Conservation (phyloP, 2,329 filamentous ascomycete genomes). For the Alternaria dauci region DNA sequence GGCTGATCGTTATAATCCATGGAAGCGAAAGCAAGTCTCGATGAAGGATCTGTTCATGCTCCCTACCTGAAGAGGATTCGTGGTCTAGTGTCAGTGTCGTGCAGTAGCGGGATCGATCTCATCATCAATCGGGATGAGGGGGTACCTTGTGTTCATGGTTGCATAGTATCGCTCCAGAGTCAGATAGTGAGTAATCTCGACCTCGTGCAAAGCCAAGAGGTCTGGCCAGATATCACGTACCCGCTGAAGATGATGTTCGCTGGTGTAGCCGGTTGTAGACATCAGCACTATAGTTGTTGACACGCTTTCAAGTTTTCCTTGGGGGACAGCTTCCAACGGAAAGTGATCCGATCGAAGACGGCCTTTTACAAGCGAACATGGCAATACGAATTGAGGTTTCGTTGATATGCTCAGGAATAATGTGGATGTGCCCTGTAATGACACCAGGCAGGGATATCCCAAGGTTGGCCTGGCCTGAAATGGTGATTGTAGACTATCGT, state of each 20-base stretch:
- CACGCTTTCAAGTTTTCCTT: slow-evolving; percentile 2
- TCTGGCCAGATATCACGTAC: background rate
- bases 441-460: background rate
- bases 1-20: background rate
- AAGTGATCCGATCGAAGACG: slow-evolving; percentile 1
- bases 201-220: slow-evolving; percentile 2
- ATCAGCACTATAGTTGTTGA: slow-evolving; percentile 2
- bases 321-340: slow-evolving; percentile 3
- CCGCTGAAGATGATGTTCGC: background rate
- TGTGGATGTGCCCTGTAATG: slow-evolving; percentile 2
- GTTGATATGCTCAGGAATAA: background rate
- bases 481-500: background rate
- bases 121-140: background rate
- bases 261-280: slow-evolving; percentile 1
- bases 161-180: too few species aligned
- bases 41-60: slow-evolving; percentile 2
- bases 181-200: background rate
- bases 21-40: background rate
- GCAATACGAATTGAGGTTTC: slow-evolving; percentile 2
- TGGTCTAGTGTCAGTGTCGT: slow-evolving; percentile 2
- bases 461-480: slow-evolving; percentile 1
- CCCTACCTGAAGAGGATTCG: background rate
- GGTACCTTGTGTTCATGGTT: background rate
- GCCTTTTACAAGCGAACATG: slow-evolving; percentile 8
- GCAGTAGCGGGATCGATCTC: slow-evolving; percentile 13